phyloP scores from a whole-genome alignment of 164 flowering plant species.

The Magnolia changhungtana region DNA sequence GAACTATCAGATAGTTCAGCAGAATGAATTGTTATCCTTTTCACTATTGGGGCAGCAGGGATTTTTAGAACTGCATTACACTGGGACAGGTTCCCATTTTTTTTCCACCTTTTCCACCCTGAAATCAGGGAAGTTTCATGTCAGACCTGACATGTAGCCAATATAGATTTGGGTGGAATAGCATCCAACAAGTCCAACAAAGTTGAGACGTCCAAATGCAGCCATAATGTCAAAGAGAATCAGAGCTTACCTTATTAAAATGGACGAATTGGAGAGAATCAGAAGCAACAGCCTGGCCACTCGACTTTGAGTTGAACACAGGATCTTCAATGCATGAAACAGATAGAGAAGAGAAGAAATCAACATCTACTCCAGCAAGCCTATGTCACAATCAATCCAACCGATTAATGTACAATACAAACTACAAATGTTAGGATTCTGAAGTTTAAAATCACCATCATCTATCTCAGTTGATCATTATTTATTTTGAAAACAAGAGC shows the following conservation, averaged over 20 bases:
- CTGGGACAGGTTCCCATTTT: too few species aligned
- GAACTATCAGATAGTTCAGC: too few species aligned
- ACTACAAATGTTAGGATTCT: not conserved
- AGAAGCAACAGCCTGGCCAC: constrained; percentile 28
- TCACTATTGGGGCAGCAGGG: too few species aligned
- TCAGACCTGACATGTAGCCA: not conserved
- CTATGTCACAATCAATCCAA: not conserved
- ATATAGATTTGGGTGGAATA: not conserved
- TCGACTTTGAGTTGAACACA: constrained; percentile 37
- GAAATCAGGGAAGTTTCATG: not conserved
- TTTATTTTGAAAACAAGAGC: not conserved
- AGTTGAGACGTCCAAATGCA: not conserved
- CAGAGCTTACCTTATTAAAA: constrained; percentile 43
- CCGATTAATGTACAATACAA: not conserved
- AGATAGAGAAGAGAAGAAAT: constrained; percentile 3
- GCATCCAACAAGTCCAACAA: not conserved
- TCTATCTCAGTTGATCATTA: too few species aligned
- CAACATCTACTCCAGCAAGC: constrained; percentile 1
- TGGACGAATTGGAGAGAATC: constrained; percentile 38
- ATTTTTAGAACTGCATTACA: too few species aligned
- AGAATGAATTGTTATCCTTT: too few species aligned
- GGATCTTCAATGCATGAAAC: constrained; percentile 28
- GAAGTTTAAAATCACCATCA: too few species aligned
- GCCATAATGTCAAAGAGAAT: not conserved
- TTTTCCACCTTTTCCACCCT: not conserved